Evolutionary conservation across 768 basidiomycete species (phyloP).

Genomic region (Mycena latifolia): DNA sequence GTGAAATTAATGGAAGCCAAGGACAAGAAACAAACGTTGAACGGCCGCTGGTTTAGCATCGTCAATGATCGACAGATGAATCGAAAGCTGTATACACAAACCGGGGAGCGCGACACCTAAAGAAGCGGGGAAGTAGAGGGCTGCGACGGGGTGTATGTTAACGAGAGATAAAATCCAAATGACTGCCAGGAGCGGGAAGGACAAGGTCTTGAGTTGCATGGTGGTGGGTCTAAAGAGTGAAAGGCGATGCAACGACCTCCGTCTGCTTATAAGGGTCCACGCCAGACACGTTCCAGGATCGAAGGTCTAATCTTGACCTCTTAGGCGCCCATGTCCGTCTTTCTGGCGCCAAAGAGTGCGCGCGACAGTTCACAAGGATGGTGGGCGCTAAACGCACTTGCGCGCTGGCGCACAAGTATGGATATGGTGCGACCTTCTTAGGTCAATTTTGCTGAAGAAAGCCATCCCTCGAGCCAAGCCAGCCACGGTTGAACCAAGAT

Average conservation of each 20-base stretch:
- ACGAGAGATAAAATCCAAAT: background rate
- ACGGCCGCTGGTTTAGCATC: background rate
- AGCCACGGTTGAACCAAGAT: too few relatives aligned
- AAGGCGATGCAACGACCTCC: background rate
- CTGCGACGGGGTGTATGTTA: slow-evolving; percentile 2
- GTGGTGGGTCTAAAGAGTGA: background rate
- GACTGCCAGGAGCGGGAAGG: slow-evolving; percentile 1
- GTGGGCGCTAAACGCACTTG: too few relatives aligned
- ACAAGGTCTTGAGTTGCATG: slow-evolving; percentile 17
- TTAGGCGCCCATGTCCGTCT: slow-evolving; percentile 3
- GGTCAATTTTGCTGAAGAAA: too few relatives aligned
- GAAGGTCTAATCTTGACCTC: slow-evolving; percentile 16
- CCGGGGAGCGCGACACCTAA: background rate
- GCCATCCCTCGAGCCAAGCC: too few relatives aligned
- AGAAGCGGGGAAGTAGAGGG: slow-evolving; percentile 1
- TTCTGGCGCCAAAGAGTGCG: background rate
- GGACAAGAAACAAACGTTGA: background rate
- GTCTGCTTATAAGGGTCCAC: slow-evolving; percentile 4
- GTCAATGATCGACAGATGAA: background rate
- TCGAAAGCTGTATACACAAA: background rate
- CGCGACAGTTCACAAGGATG: too few relatives aligned
- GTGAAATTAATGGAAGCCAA: background rate
- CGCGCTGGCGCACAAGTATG: too few relatives aligned
- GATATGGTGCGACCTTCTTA: too few relatives aligned
- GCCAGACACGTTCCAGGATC: slow-evolving; percentile 11